A percentile compares a stretch with the other conserved stretches of the same genome.
These are phyloP conservation scores for Planoprotostelium fungivorum DNA, from an alignment of 78 protist species.

Conservation along the genomic window DNA sequence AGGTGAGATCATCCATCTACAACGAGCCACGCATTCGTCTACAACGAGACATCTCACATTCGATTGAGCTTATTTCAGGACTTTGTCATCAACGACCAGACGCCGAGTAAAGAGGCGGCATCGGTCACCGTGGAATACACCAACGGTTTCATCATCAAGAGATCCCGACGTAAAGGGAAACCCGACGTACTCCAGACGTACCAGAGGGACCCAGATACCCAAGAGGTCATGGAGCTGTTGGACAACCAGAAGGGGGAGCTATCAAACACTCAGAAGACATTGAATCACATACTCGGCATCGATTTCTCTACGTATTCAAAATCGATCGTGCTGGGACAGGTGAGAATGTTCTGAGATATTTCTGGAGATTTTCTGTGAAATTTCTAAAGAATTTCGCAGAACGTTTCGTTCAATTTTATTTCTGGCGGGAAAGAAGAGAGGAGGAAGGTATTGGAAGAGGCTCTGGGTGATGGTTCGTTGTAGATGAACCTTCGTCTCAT, in stretches of 20 bases:
- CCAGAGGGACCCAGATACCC: not conserved
- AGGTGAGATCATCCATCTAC: too few species aligned
- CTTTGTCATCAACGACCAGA: not conserved
- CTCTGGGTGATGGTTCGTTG: not conserved
- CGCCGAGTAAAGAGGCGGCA: not conserved
- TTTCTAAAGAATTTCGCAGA: not conserved
- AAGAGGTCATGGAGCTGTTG: not conserved
- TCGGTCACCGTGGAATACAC: not conserved
- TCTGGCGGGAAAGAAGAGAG: not conserved
- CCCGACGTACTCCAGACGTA: not conserved
- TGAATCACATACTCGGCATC: not conserved
- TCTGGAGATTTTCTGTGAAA: too few species aligned
- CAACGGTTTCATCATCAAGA: not conserved
- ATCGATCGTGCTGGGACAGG: not conserved
- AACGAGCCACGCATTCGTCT: too few species aligned
- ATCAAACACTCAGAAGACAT: not conserved
- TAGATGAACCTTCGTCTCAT: not conserved
- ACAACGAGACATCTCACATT: too few species aligned
- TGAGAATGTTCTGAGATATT: not conserved
- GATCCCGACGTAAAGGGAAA: not conserved
- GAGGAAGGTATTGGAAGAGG: not conserved
- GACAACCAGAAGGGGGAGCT: not conserved
- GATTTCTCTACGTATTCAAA: not conserved
- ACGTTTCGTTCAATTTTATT: not conserved
- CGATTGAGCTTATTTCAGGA: too few species aligned